These are phyloP conservation scores for Citrus unshiu DNA, from an alignment of 345 rosid species.

Conservation along the genomic window DNA sequence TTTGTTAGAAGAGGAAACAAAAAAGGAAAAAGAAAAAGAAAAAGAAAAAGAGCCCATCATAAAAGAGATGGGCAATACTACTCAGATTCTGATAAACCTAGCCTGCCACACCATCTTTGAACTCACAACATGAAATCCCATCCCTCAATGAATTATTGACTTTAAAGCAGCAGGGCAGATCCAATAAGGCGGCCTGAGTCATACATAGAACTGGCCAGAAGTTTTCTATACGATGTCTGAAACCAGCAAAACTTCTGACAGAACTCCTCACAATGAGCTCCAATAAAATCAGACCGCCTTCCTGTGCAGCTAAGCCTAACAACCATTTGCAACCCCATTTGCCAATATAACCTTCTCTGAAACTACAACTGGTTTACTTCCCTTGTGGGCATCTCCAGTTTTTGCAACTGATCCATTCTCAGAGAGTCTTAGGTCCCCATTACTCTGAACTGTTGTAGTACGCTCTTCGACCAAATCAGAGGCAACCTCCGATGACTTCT, in stretches of 20 bases:
- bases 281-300: conserved; percentile 14
- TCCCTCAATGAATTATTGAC: conserved; percentile 9
- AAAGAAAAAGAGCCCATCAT: neutral
- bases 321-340: conserved; percentile 36
- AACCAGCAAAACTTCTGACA: conserved; percentile 4
- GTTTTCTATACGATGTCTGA: neutral
- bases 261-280: neutral
- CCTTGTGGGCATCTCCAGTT: conserved; percentile 17
- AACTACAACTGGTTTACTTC: conserved; percentile 21
- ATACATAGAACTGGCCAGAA: neutral
- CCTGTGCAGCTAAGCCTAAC: conserved; percentile 23
- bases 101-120: conserved; percentile 1
- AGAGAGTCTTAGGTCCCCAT: conserved; percentile 24
- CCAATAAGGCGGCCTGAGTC: conserved; percentile 2
- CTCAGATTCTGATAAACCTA: conserved; percentile 1
- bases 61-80: neutral
- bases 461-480: conserved; percentile 31
- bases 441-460: conserved; percentile 16
- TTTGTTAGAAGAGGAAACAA: conserved; percentile 21
- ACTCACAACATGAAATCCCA: neutral
- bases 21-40: neutral
- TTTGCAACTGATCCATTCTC: conserved; percentile 34
- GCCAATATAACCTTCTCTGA: conserved; percentile 17
- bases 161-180: neutral
- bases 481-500: conserved; percentile 15